Base-by-base conservation (phyloP, 108 stramenopile species). In the Cyclotella kingstonii region DNA sequence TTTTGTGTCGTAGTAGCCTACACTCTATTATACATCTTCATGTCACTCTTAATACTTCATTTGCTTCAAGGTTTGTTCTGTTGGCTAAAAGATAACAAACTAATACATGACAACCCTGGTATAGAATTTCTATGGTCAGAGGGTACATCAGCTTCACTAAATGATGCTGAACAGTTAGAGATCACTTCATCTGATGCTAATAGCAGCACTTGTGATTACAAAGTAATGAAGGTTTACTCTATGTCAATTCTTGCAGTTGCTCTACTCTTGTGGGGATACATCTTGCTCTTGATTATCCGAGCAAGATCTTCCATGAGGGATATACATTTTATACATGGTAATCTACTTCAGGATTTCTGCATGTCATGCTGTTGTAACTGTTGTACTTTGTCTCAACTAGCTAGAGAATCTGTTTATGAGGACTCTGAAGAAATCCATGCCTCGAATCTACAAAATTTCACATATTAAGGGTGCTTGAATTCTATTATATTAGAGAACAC, bases 221-320 rank as follows among this genome's bases (percentile, higher is more conserved):
- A 2, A 49, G 49, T 62, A 46, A 62, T 49, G 35, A 48, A 23
- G 36, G 30, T 47, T 10, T 47, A 36, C 25, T 14, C 50, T 11
- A 5, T 18, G 10, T 62, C 47, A 18, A 39, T 62, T 9, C 12
- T 62, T 1, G 45, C 26, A 11, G 2, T 62, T 5, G 60, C 48
- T 30, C 35, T 26, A 15, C 1, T 62, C 7, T 38, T 62, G 2
- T 62, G 47, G 30, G 44, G 45, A 17, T 62, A 62, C 22, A 62
- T 62, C 26, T 23, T 62, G 19, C 25, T 49, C 5, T 25, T 62
- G 3, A 33, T 62, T 10, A 62, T 8, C 41, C 18, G 60, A 49
- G 33, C 60, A 12, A 62, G 60, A 62, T 29, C 60, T 48, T 46
- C 60, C 21, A 47, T 62, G 2, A 30, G 60, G 39, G 60, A 62